Evolutionary conservation across 140 eudicot genomes (phyloP), one percentile per base, ranked within the genome.

Genomic region (Stevia rebaudiana): DNA sequence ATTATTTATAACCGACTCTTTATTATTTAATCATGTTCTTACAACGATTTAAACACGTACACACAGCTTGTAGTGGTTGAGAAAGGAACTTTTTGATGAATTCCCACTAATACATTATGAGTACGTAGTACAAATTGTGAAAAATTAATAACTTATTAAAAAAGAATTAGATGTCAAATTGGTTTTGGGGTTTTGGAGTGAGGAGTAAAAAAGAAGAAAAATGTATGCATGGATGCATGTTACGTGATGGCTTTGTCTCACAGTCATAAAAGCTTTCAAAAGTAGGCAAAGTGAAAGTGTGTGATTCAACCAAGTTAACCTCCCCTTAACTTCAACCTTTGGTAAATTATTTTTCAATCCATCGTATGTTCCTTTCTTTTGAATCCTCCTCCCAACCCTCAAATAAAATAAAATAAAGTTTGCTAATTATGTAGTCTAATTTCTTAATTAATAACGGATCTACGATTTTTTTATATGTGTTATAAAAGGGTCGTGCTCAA

Each of bases 271-370:
- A 67, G 23, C 74, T 74, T 74, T 39, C 54, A 74, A 57, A 67
- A 67, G 79, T 37, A 62, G 69, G 74, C 69, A 74, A 74, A 74
- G 69, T 67, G 79, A 66, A 74, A 74, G 78, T 65, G 76, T 51
- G 56, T 51, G 57, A 63, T 52, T 72, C 77, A 72, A 72, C 77
- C 77, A 62, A 72, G 71, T 72, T 46, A 74, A 36, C 68, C 73
- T 48, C 13, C 47, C 23, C 61, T 58, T 74, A 74, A 74, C 74
- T 74, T 74, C 47, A 47, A 56, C 31, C 16, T 36, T 66, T 56
- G 63, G 56, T 74, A 24, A 67, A 74, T 66, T 74, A 73, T 55
- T 74, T 57, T 65, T 57, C 63, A 74, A 74, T 74, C 74, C 63
- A 74, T 65, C 47, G 13, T 66, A 74, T 58, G 56, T 67, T 67